Conservation (phyloP, 208 protist genomes). For the Leptomonas pyrrhocoris region DNA sequence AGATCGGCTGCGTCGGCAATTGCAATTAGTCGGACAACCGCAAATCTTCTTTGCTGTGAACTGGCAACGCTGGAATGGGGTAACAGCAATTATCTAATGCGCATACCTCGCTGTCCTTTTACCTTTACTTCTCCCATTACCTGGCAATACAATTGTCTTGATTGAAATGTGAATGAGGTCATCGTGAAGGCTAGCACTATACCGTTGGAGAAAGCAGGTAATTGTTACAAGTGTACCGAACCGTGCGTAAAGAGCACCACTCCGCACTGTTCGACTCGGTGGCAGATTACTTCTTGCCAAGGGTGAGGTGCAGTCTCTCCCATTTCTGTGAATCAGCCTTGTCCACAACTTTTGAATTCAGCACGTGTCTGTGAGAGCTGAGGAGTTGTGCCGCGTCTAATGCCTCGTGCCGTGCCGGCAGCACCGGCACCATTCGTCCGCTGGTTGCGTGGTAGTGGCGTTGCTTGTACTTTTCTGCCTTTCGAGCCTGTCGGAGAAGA, state of each 20-base stretch:
- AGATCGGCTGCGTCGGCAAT: too few species aligned
- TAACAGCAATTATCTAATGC: too few species aligned
- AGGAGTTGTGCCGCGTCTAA: background rate
- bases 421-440: conserved; percentile 60
- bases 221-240: too few species aligned
- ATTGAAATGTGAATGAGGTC: too few species aligned
- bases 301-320: conserved; percentile 4
- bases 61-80: too few species aligned
- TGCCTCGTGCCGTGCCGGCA: background rate
- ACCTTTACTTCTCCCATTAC: too few species aligned
- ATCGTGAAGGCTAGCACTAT: too few species aligned
- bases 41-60: too few species aligned
- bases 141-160: too few species aligned
- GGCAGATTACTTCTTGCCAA: background rate
- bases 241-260: background rate
- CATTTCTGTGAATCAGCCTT: conserved; percentile 1
- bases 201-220: too few species aligned
- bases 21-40: too few species aligned
- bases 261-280: background rate
- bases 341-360: background rate
- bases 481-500: conserved; percentile 64
- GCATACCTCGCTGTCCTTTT: too few species aligned
- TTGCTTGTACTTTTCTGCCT: conserved; percentile 76
- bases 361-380: background rate
- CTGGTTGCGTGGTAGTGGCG: conserved; percentile 72